Percentiles rank a stretch among this genome's conserved stretches.
phyloP scores from a whole-genome alignment of 345 rosid species.

The Arabis hirsuta region DNA sequence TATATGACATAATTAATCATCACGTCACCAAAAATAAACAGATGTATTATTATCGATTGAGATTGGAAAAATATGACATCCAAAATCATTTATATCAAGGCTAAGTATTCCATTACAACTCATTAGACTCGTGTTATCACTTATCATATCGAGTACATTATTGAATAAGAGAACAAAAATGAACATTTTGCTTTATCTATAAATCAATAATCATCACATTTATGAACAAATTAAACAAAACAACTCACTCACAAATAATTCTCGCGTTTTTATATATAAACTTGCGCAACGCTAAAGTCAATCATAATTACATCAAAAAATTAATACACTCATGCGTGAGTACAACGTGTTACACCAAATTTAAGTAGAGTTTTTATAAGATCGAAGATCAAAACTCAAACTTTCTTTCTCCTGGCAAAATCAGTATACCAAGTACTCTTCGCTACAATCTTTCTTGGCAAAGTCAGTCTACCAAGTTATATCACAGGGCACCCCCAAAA shows the following conservation, averaged over 20 bases:
- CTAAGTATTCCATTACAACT: conserved; percentile 6
- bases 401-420: conserved; percentile 18
- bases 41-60: background rate
- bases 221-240: background rate
- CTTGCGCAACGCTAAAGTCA: background rate
- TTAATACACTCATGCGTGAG: conserved; percentile 34
- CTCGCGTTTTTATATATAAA: conserved; percentile 18
- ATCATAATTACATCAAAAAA: conserved; percentile 23
- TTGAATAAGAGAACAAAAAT: background rate
- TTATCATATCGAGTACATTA: background rate
- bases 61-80: conserved; percentile 1
- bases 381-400: conserved; percentile 35
- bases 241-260: background rate
- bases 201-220: background rate
- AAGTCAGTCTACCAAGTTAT: conserved; percentile 34
- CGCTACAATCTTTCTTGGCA: conserved; percentile 29
- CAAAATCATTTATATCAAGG: background rate
- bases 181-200: background rate
- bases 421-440: conserved; percentile 28
- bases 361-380: conserved; percentile 15
- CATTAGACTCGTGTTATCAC: conserved; percentile 2
- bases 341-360: conserved; percentile 33
- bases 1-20: conserved; percentile 7
- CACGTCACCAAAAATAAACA: background rate
- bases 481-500: conserved; percentile 24